A percentile compares a stretch with the other conserved stretches of the same genome.
Evolutionary conservation across 1,139 yeast species (phyloP).

Genomic region (Sugiyamaella grinbergsii): DNA sequence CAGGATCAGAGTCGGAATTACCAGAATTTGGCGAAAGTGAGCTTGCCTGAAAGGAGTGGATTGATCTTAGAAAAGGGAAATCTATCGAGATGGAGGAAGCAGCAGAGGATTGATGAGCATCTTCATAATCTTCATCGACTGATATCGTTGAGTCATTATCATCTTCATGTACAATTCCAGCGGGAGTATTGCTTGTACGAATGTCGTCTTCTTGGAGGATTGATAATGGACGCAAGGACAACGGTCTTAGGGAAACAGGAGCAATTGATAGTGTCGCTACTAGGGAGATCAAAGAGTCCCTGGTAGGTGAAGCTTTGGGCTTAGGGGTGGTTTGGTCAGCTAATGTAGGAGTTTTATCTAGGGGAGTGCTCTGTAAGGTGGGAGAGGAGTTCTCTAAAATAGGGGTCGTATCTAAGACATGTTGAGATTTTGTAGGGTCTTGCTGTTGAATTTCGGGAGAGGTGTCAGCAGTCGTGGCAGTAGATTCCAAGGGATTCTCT

Average conservation of each 20-base stretch:
- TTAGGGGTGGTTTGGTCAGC: constrained; percentile 9
- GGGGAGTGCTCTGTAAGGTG: too few relatives aligned
- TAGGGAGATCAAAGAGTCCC: constrained; percentile 3
- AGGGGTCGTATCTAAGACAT: constrained; percentile 12
- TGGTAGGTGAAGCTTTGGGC: neutral
- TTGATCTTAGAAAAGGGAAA: constrained; percentile 54
- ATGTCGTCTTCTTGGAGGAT: constrained; percentile 12
- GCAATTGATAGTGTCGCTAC: constrained; percentile 11
- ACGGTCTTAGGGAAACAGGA: constrained; percentile 15
- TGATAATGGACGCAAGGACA: constrained; percentile 17
- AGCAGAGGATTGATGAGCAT: constrained; percentile 20
- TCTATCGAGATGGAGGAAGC: constrained; percentile 27
- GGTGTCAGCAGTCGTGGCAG: neutral
- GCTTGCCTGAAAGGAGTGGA: constrained; percentile 76
- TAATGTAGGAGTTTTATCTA: constrained; percentile 11
- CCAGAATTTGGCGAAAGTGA: constrained; percentile 52
- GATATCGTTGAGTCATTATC: constrained; percentile 5
- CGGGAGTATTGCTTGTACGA: constrained; percentile 3
- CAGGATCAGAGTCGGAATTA: constrained; percentile 36
- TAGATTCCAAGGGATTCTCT: neutral
- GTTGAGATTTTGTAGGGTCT: neutral
- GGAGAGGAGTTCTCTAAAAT: too few relatives aligned
- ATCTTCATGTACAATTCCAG: constrained; percentile 14
- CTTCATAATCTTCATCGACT: constrained; percentile 19
- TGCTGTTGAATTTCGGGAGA: constrained; percentile 6